Percentiles rank a stretch among this genome's conserved stretches.
These are phyloP conservation scores for Metschnikowia lochheadii DNA, from an alignment of 805 yeast species.

Conservation along the genomic window DNA sequence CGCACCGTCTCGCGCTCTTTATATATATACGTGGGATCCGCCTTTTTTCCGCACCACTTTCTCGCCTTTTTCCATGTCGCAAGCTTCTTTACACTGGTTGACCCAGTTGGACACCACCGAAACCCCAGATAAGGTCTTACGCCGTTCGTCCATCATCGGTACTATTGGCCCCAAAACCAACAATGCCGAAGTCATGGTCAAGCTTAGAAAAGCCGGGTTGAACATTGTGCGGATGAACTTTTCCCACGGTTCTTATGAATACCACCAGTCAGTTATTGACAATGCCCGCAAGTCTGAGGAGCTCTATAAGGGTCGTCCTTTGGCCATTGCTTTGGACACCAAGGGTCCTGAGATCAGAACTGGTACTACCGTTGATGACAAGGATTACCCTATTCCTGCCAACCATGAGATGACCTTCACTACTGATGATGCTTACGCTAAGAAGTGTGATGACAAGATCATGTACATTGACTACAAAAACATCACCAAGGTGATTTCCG, in stretches of 20 bases:
- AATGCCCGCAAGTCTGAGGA: conserved; percentile 93
- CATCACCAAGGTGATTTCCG: conserved; percentile 88
- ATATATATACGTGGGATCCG: conserved; percentile 9
- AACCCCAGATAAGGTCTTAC: conserved; percentile 72
- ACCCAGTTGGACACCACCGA: conserved; percentile 67
- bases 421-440: conserved; percentile 78
- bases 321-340: conserved; percentile 97
- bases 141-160: conserved; percentile 97
- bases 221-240: conserved; percentile 99
- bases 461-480: conserved; percentile 94
- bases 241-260: conserved; percentile 96
- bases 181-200: conserved; percentile 74
- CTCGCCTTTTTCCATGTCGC: conserved; percentile 27
- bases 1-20: conserved; percentile 21
- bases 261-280: conserved; percentile 95
- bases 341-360: conserved; percentile 99
- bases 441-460: conserved; percentile 66
- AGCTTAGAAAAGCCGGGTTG: conserved; percentile 93
- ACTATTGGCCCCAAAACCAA: conserved; percentile 99
- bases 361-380: conserved; percentile 80
- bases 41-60: conserved; percentile 7
- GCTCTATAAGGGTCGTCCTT: conserved; percentile 89
- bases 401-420: conserved; percentile 91
- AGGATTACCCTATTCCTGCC: conserved; percentile 78
- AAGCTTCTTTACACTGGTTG: conserved; percentile 71